Percentiles rank a stretch among this genome's conserved stretches.
phyloP scores from a whole-genome alignment of 345 rosid species.

The Eucalyptus grandis region DNA sequence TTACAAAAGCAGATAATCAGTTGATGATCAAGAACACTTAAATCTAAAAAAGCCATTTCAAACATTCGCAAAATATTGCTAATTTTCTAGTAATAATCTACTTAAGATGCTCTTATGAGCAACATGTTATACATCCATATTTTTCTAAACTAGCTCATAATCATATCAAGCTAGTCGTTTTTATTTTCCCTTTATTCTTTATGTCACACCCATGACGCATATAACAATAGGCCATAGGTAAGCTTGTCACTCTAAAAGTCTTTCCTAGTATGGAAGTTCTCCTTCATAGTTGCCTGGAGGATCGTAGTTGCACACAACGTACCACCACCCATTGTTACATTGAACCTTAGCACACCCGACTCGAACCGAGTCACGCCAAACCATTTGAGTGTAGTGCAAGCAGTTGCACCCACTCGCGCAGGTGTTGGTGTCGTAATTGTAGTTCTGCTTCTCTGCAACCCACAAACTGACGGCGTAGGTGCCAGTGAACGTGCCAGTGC shows the following conservation, averaged over 20 bases:
- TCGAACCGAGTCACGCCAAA: constrained; percentile 4
- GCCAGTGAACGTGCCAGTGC: neutral
- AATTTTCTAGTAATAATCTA: neutral
- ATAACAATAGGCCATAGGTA: neutral
- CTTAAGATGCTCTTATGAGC: neutral
- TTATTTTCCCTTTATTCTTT: neutral
- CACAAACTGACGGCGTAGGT: constrained; percentile 4
- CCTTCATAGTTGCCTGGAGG: constrained; percentile 1
- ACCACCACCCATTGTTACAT: constrained; percentile 5
- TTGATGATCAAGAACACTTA: too few relatives aligned
- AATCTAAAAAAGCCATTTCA: neutral
- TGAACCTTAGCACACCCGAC: constrained; percentile 10
- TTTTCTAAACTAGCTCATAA: neutral
- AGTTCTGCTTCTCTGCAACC: constrained; percentile 7
- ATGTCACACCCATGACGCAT: neutral
- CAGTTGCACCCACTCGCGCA: neutral
- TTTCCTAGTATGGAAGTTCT: neutral
- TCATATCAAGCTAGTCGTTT: neutral
- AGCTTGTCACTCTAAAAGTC: neutral
- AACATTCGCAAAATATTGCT: neutral
- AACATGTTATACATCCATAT: neutral
- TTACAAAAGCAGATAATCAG: too few relatives aligned
- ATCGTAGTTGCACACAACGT: constrained; percentile 1
- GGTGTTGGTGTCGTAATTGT: neutral
- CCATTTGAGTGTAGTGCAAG: constrained; percentile 19